Conservation (phyloP, 441 rosid species). For the Oxalis stricta region DNA sequence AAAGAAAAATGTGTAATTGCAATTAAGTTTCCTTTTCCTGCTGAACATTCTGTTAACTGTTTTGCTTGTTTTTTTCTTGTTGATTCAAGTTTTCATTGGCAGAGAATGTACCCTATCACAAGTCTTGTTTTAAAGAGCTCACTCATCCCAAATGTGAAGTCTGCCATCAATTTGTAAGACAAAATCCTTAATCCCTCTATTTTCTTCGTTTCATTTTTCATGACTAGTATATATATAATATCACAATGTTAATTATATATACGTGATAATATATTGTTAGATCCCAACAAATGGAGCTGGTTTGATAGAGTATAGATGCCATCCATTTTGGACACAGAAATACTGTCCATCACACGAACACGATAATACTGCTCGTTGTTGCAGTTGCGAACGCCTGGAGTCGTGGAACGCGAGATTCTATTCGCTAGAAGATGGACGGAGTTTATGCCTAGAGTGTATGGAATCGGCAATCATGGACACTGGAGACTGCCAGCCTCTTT, state of each 20-base stretch:
- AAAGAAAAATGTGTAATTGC: too few relatives aligned
- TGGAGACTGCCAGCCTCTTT: conserved; percentile 81
- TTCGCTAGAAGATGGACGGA: conserved; percentile 66
- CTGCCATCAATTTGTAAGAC: conserved; percentile 76
- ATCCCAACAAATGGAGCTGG: conserved; percentile 76
- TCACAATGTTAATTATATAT: background rate
- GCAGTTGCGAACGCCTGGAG: conserved; percentile 93
- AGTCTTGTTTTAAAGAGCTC: conserved; percentile 74
- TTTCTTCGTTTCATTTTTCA: too few relatives aligned
- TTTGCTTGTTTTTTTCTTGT: conserved; percentile 23
- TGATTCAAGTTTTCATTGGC: conserved; percentile 68
- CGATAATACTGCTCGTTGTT: conserved; percentile 71
- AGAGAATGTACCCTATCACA: conserved; percentile 67
- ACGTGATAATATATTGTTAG: conserved; percentile 21
- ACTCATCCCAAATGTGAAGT: conserved; percentile 93
- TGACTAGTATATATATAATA: background rate
- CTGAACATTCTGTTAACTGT: conserved; percentile 8
- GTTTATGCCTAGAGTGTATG: conserved; percentile 73
- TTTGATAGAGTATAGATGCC: conserved; percentile 83
- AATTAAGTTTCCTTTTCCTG: background rate
- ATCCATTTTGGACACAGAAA: conserved; percentile 91
- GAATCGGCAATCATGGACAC: conserved; percentile 80
- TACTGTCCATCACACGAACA: conserved; percentile 84
- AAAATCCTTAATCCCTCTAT: background rate
- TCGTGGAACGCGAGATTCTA: conserved; percentile 58